A percentile compares a stretch with the other conserved stretches of the same genome.
These are phyloP conservation scores for Pichia scutulata DNA, from an alignment of 805 yeast genomes.

Conservation along the genomic window DNA sequence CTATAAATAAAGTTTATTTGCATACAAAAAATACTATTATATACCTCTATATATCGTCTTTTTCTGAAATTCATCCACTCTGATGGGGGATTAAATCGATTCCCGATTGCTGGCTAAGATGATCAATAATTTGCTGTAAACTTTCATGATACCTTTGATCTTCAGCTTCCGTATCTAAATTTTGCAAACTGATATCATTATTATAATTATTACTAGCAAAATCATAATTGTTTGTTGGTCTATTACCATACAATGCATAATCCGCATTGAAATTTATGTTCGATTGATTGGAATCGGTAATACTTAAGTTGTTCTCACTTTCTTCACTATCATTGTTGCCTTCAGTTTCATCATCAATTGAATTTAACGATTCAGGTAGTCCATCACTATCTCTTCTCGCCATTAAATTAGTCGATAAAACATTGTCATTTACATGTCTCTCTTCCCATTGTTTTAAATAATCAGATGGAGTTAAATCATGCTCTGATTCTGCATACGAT, in stretches of 20 bases:
- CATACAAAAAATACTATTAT: background rate
- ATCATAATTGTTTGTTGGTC: background rate
- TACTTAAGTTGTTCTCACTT: background rate
- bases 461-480: conserved; percentile 1
- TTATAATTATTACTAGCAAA: background rate
- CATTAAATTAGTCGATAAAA: conserved; percentile 25
- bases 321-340: background rate
- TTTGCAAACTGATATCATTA: background rate
- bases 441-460: conserved; percentile 7
- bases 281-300: conserved; percentile 2
- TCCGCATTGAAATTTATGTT: conserved; percentile 4
- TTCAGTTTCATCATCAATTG: conserved; percentile 18
- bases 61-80: background rate
- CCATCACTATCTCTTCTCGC: conserved; percentile 27
- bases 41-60: background rate
- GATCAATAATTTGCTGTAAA: background rate
- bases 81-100: background rate
- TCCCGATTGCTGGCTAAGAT: conserved; percentile 2
- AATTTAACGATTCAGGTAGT: conserved; percentile 27
- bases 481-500: background rate
- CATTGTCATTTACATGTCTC: conserved; percentile 1
- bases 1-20: too few relatives aligned
- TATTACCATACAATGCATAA: conserved; percentile 7
- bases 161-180: conserved; percentile 5
- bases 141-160: conserved; percentile 1